Percentiles rank a stretch among this genome's conserved stretches.
Conservation (phyloP, 257 asterid species). For the Handroanthus guayacan region DNA sequence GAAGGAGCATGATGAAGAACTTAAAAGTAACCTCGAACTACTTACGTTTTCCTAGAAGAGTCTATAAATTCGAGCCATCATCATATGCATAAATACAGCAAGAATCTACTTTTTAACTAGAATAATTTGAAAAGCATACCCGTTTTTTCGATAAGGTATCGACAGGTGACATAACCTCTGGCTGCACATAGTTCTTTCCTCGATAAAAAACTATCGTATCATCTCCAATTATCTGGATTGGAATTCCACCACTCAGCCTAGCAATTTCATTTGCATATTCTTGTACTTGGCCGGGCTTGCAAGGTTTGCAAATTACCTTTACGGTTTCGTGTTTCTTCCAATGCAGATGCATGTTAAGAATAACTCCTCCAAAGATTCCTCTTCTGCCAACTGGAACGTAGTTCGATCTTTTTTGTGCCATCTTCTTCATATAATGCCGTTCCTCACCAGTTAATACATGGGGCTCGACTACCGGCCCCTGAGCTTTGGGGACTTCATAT, state of each 20-base stretch:
- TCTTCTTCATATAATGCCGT: constrained; percentile 81
- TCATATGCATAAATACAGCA: constrained; percentile 5
- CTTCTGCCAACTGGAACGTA: constrained; percentile 94
- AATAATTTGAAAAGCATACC: constrained; percentile 49
- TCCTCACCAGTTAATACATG: constrained; percentile 82
- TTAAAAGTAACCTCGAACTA: no score
- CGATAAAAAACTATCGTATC: constrained; percentile 84
- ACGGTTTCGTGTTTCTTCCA: constrained; percentile 99
- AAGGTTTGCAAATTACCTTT: constrained; percentile 87
- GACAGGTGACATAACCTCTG: constrained; percentile 92
- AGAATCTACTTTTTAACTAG: background rate
- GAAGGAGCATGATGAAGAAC: no score
- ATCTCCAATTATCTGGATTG: constrained; percentile 79
- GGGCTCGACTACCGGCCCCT: constrained; percentile 87
- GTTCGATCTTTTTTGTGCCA: constrained; percentile 93
- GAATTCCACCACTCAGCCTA: constrained; percentile 89
- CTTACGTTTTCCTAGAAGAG: no score
- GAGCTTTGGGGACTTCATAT: constrained; percentile 83
- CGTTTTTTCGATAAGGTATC: constrained; percentile 88
- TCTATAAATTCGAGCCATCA: background rate
- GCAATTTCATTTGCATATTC: constrained; percentile 80
- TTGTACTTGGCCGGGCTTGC: constrained; percentile 81
- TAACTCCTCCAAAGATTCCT: constrained; percentile 95
- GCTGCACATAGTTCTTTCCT: constrained; percentile 87
- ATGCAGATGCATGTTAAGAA: constrained; percentile 96